Evolutionary conservation across 805 yeast species (phyloP), one percentile per base, ranked within the genome.

Genomic region (Metschnikowia proteae): DNA sequence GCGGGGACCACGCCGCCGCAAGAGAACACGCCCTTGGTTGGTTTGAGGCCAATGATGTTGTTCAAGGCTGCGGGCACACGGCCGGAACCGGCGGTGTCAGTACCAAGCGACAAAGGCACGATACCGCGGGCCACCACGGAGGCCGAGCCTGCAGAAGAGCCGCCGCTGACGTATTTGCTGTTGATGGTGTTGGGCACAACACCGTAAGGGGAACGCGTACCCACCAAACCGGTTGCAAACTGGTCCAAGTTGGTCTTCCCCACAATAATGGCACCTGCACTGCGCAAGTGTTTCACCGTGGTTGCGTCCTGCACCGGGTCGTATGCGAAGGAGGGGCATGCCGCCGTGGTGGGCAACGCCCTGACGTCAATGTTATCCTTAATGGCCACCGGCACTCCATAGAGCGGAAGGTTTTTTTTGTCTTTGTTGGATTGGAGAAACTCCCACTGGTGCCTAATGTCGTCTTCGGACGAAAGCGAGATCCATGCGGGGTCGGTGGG

Each of bases 71-170:
- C 98, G 27, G 99, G 99, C 30, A 92, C 99, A 61, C 99, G 81
- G 37, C 97, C 97, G 5, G 96, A 88, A 23, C 99, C 99, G 7
- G 99, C 99, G 33, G 99, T 92, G 64, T 92, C 99, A 5, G 98
- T 94, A 33, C 97, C 97, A 58, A 92, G 74, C 1, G 97, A 78
- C 43, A 92, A 61, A 31, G 98, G 97, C 13, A 88, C 97, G 42
- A 83, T 74, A 50, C 98, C 98, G 57, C 90, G 78, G 22, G 90
- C 92, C 17, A 90, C 97, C 23, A 84, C 91, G 10, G 84, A 82
- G 5, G 96, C 95, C n/a, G 96, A 88, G 9, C 99, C 99, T 0
- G 97, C 90, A 34, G 95, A 85, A 1, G 97, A 89, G 29, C 99
- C 99, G 45, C 99, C 99, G 48, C 90, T 80, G 13, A 92, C 97